Conservation (phyloP, 176 grass and related monocot species). For the Musa acuminata region DNA sequence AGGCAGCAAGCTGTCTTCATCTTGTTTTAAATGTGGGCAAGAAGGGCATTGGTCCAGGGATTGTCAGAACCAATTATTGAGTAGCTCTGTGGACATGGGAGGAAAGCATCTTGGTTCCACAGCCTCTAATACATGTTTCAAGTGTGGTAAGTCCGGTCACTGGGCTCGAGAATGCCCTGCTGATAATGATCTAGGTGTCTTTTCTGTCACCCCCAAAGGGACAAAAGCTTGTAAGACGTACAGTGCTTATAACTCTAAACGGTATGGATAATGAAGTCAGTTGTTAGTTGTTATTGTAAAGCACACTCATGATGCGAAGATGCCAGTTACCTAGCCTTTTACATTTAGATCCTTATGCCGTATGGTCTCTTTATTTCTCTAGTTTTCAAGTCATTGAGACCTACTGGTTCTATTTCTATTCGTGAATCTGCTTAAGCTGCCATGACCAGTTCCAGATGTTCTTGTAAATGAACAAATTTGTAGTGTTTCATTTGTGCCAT, state of each 20-base stretch:
- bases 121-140: constrained; percentile 23
- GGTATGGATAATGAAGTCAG: too few species aligned
- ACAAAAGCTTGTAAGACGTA: neutral
- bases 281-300: too few species aligned
- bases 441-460: too few species aligned
- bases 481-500: too few species aligned
- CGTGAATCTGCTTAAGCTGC: too few species aligned
- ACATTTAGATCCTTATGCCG: too few species aligned
- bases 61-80: constrained; percentile 48
- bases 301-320: too few species aligned
- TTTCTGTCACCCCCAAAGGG: neutral
- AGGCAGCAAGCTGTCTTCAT: constrained; percentile 31
- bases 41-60: constrained; percentile 75
- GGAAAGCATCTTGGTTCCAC: constrained; percentile 28
- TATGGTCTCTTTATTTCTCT: too few species aligned
- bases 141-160: constrained; percentile 23
- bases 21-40: constrained; percentile 70
- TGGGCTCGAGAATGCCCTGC: constrained; percentile 27
- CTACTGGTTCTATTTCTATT: too few species aligned
- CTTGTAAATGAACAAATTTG: too few species aligned
- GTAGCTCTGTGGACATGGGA: constrained; percentile 34
- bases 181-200: neutral
- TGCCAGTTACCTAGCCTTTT: too few species aligned
- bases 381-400: too few species aligned
- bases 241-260: neutral